These are phyloP conservation scores for Pilasporangium apinafurcum DNA, from an alignment of 352 stramenopile genomes.

Conservation along the genomic window DNA sequence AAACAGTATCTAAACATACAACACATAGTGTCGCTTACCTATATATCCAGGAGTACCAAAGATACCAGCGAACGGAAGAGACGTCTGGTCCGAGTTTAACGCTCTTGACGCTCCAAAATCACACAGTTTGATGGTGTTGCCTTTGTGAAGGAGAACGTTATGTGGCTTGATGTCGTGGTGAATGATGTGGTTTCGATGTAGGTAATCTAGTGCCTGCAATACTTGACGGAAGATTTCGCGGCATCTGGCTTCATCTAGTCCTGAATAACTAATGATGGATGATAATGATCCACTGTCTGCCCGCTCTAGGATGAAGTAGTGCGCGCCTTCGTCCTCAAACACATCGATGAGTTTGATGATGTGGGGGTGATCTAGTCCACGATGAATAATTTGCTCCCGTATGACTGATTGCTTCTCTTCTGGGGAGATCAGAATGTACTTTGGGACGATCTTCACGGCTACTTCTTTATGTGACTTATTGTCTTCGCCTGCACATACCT, in stretches of 20 bases:
- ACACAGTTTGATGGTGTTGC: constrained; percentile 58
- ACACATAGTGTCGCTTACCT: constrained; percentile 9
- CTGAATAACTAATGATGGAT: constrained; percentile 35
- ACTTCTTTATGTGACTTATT: constrained; percentile 46
- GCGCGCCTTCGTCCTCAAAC: constrained; percentile 63
- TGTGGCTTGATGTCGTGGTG: constrained; percentile 90
- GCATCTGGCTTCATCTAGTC: constrained; percentile 41
- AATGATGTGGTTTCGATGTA: constrained; percentile 74
- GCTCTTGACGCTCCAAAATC: constrained; percentile 82
- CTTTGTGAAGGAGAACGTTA: constrained; percentile 65
- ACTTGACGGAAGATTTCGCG: constrained; percentile 54
- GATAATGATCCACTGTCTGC: constrained; percentile 51
- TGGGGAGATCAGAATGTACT: constrained; percentile 55
- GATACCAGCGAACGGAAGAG: constrained; percentile 54
- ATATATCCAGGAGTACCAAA: constrained; percentile 74
- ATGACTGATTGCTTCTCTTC: constrained; percentile 75
- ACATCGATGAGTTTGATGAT: constrained; percentile 74
- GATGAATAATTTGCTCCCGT: constrained; percentile 64
- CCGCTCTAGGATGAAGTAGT: constrained; percentile 73
- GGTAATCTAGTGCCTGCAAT: constrained; percentile 54
- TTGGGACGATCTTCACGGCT: constrained; percentile 74
- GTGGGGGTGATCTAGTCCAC: constrained; percentile 52
- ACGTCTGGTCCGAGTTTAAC: constrained; percentile 40
- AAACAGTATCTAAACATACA: neutral
- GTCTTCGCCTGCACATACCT: constrained; percentile 43